A percentile compares a stretch with the other conserved stretches of the same genome.
phyloP scores from a whole-genome alignment of 768 basidiomycete species.

The Exidia glandulosa region DNA sequence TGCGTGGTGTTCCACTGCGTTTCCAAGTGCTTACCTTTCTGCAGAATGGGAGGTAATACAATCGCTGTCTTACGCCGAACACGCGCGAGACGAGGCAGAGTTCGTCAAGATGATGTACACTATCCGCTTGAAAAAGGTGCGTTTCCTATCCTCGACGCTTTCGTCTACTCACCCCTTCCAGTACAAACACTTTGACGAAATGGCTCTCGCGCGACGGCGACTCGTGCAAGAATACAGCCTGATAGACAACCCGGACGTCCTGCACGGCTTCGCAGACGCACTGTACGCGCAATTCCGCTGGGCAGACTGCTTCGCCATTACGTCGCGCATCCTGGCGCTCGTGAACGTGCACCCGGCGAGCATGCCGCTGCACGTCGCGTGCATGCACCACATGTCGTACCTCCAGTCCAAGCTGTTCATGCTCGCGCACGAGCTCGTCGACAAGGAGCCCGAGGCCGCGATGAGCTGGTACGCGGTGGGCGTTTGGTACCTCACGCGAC shows the following conservation, averaged over 20 bases:
- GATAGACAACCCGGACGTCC: conserved; percentile 84
- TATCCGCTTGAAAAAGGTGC: conserved; percentile 71
- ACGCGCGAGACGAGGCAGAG: conserved; percentile 78
- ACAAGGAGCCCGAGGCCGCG: conserved; percentile 84
- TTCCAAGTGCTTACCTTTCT: background rate
- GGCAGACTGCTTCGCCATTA: conserved; percentile 89
- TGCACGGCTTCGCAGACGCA: conserved; percentile 85
- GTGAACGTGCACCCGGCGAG: conserved; percentile 82
- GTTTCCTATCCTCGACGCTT: background rate
- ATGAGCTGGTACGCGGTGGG: conserved; percentile 98
- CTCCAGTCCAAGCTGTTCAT: conserved; percentile 91
- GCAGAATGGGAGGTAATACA: conserved; percentile 96
- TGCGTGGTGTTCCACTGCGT: conserved; percentile 18
- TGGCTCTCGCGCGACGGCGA: conserved; percentile 65
- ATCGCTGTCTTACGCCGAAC: conserved; percentile 67
- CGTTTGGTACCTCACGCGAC: conserved; percentile 83
- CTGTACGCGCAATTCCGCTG: conserved; percentile 81
- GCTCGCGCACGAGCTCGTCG: conserved; percentile 91
- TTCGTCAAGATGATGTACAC: conserved; percentile 92
- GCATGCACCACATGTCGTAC: conserved; percentile 93
- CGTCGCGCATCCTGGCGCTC: conserved; percentile 45
- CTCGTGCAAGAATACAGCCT: conserved; percentile 76
- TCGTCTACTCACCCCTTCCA: conserved; percentile 7
- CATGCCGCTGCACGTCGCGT: conserved; percentile 90
- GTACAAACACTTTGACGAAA: conserved; percentile 75